Evolutionary conservation across 768 basidiomycete species (phyloP), one percentile per base, ranked within the genome.

Genomic region (Obba rivulosa): DNA sequence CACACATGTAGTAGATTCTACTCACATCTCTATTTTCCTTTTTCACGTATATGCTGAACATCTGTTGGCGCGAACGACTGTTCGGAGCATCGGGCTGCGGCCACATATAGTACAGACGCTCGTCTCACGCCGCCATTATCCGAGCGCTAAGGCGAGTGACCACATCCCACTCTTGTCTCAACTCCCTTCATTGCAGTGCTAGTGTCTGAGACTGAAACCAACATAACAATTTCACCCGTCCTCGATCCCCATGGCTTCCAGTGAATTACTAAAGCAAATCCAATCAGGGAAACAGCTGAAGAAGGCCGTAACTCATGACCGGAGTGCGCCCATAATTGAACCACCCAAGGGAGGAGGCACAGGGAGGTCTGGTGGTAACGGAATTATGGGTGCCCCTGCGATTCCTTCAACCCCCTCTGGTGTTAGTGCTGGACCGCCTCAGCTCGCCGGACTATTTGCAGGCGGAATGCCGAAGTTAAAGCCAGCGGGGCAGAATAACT

Each of bases 381-480:
- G 68, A 4, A 69, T 71, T 28, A 61, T 40, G 40, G 63, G 50
- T n/a, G 58, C 54, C 16, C 54, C 66, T 18, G 57, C 21, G 52
- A 67, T 34, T 41, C 57, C 21, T 41, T 54, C 49, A 14, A 44
- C 17, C 47, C 34, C 49, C 25, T 54, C 45, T 44, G 28, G 57
- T 8, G 61, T 49, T 23, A 70, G 65, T 7, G 69, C 62, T n/a
- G 81, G 74, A 7, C 81, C 91, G 22, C 88, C 90, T 21, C 91
- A 93, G 64, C 70, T 94, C 3, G 92, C 81, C 25, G 84, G 80
- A 2, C 66, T 96, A 10, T 94, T 96, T 60, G 91, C 92, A 39
- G 92, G 90, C 14, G 92, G 93, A 1, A 82, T 95, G 73, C 93
- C 93, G 3, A 93, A 88, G 62, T 63, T 95, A 60, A 94, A 86